phyloP scores from a whole-genome alignment of 1,284 basidiomycete genomes.

The Porphyrellus sp. region DNA sequence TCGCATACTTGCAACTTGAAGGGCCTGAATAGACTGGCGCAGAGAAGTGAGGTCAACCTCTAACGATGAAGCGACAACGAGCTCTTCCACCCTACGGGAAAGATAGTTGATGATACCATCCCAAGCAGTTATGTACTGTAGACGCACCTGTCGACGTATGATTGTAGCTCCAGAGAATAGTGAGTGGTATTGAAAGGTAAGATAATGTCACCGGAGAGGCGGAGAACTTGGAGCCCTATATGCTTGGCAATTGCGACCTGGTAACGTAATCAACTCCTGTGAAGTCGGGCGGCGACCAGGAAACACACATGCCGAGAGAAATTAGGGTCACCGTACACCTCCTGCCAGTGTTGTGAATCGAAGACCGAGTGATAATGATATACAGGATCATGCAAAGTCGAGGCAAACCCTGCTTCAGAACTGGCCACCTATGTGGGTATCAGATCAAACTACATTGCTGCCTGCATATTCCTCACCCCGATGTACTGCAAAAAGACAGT shows the following conservation, averaged over 20 bases:
- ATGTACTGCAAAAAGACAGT: conserved; percentile 65
- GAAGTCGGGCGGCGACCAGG: background rate
- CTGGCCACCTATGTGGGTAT: conserved; percentile 46
- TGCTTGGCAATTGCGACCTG: conserved; percentile 68
- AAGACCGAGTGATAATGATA: conserved; percentile 80
- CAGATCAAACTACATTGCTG: conserved; percentile 5
- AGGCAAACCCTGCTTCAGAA: conserved; percentile 50
- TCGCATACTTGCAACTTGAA: conserved; percentile 50
- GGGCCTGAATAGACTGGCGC: conserved; percentile 45
- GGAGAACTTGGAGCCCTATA: conserved; percentile 59
- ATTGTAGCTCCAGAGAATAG: conserved; percentile 53
- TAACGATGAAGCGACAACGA: conserved; percentile 24
- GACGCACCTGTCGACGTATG: conserved; percentile 45
- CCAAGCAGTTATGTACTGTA: background rate
- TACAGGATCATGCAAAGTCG: conserved; percentile 52
- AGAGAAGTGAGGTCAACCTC: conserved; percentile 35
- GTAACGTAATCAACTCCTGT: background rate
- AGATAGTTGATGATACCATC: background rate
- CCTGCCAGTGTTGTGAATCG: conserved; percentile 72
- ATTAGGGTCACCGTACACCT: conserved; percentile 68
- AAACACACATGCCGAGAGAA: conserved; percentile 61
- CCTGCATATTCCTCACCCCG: conserved; percentile 39
- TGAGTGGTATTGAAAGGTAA: conserved; percentile 77
- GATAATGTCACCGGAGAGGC: conserved; percentile 56
- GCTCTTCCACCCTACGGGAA: conserved; percentile 33